A percentile compares a stretch with the other conserved stretches of the same genome.
phyloP scores from a whole-genome alignment of 1,284 basidiomycete genomes.

The Agaricales sp. region DNA sequence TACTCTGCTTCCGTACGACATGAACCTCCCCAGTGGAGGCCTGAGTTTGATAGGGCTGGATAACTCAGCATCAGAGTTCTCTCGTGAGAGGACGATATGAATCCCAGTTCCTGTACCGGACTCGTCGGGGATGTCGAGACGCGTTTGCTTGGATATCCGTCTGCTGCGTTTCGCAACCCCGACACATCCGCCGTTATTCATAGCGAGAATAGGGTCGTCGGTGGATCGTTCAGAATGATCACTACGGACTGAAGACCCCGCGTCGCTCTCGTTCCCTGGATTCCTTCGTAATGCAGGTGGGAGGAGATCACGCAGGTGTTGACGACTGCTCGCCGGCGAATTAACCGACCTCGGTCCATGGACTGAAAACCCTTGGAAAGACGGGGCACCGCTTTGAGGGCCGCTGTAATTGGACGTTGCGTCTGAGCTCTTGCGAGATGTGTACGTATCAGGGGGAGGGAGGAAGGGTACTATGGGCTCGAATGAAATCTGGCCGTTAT shows the following conservation, averaged over 20 bases:
- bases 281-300: no score
- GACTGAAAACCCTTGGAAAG: background rate
- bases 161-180: background rate
- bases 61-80: conserved; percentile 2
- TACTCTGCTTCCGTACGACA: conserved; percentile 1
- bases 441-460: background rate
- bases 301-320: background rate
- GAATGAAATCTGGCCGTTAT: background rate
- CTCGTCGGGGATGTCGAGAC: conserved; percentile 9
- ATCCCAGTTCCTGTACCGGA: conserved; percentile 4
- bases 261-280: background rate
- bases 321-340: background rate
- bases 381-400: background rate
- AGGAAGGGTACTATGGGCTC: background rate
- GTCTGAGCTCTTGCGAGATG: background rate
- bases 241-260: no score
- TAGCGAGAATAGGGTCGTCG: background rate
- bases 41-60: conserved; percentile 4
- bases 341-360: no score
- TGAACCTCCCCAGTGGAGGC: conserved; percentile 5
- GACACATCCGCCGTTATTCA: no score
- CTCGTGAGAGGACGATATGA: conserved; percentile 2
- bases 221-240: no score
- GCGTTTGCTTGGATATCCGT: background rate
- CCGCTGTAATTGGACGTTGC: background rate